Evolutionary conservation across 345 rosid species (phyloP).

Genomic region (Lagerstroemia speciosa): DNA sequence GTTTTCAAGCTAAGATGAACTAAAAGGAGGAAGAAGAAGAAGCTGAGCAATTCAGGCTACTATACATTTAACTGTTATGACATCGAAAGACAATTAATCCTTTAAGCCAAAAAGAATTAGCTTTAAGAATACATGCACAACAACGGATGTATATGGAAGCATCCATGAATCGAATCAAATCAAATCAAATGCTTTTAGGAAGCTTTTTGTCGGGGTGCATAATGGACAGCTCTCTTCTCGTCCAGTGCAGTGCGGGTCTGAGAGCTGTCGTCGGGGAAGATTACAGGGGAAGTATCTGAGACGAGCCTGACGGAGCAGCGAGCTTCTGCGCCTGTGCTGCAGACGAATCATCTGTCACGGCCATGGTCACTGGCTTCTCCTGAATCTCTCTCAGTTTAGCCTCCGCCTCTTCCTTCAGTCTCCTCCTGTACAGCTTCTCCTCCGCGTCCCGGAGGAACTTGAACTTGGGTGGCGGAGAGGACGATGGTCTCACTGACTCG

Average conservation of each 20-base stretch:
- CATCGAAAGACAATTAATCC: too few species aligned
- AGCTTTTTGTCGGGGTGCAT: too few species aligned
- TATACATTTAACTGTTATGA: too few species aligned
- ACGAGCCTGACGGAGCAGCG: constrained; percentile 25
- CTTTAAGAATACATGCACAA: too few species aligned
- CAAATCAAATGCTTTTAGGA: too few species aligned
- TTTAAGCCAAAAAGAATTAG: too few species aligned
- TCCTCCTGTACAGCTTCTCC: constrained; percentile 58
- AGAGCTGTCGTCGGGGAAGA: constrained; percentile 47
- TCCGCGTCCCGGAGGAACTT: constrained; percentile 96
- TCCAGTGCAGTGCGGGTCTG: constrained; percentile 32
- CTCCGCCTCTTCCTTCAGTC: constrained; percentile 52
- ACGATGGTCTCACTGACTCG: constrained; percentile 43
- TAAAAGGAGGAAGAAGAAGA: too few species aligned
- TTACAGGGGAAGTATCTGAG: constrained; percentile 61
- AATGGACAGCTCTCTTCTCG: too few species aligned
- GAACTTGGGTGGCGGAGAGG: constrained; percentile 91
- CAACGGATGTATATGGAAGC: too few species aligned
- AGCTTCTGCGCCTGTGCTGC: constrained; percentile 12
- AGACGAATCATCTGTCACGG: background rate
- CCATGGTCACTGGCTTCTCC: background rate
- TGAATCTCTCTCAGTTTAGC: constrained; percentile 3
- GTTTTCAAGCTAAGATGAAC: too few species aligned
- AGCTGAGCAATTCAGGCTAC: too few species aligned
- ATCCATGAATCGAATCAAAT: too few species aligned